Percentiles rank a stretch among this genome's conserved stretches.
Conservation (phyloP, 345 rosid genomes). For the Aethionema arabicum region DNA sequence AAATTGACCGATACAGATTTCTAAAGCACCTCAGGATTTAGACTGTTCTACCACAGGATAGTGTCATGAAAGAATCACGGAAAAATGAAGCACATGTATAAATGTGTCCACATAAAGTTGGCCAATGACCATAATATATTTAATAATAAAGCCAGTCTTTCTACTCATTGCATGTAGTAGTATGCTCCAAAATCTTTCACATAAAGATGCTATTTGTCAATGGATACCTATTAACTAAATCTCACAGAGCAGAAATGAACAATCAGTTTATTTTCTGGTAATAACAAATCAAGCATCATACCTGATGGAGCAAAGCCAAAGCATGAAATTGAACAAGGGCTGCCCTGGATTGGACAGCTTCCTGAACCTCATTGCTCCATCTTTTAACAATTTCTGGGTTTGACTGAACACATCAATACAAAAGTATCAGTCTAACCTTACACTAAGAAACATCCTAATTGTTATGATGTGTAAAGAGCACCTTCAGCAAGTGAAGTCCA, state of each 20-base stretch:
- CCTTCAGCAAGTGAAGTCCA: slow-evolving; percentile 96
- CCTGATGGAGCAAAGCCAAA: slow-evolving; percentile 89
- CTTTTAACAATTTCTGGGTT: slow-evolving; percentile 93
- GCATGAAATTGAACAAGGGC: slow-evolving; percentile 99
- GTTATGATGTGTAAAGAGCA: slow-evolving; percentile 29
- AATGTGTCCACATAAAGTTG: no score
- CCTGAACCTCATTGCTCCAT: slow-evolving; percentile 99
- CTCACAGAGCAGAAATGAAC: not conserved
- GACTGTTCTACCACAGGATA: no score
- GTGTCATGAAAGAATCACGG: no score
- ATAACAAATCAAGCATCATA: slow-evolving; percentile 25
- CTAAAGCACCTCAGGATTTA: no score
- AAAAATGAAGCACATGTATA: no score
- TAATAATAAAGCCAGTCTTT: not conserved
- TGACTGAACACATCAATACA: slow-evolving; percentile 44
- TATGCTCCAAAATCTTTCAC: not conserved
- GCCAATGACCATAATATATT: slow-evolving; percentile 5
- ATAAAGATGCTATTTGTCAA: not conserved
- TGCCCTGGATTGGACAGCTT: slow-evolving; percentile 95
- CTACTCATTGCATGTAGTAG: not conserved
- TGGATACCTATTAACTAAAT: not conserved
- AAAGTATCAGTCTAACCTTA: slow-evolving; percentile 7
- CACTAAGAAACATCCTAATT: slow-evolving; percentile 3
- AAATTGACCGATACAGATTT: not conserved
- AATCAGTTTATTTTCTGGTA: slow-evolving; percentile 3